Base-by-base conservation (phyloP, 78 protist species). In the Mastigamoeba balamuthi region DNA sequence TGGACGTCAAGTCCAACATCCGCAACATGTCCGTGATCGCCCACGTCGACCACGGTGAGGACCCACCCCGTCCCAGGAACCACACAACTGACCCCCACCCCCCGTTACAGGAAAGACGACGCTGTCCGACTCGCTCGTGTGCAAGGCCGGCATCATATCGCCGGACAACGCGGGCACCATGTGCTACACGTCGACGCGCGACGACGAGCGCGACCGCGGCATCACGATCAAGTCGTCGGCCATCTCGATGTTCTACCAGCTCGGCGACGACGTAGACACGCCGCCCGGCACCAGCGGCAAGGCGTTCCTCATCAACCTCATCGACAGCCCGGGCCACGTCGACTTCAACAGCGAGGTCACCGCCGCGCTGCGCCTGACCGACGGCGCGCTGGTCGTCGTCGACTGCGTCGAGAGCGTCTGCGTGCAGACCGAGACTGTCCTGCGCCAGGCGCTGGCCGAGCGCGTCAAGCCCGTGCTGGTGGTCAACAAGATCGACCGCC, bases 11-110 rank as follows among this genome's bases (percentile, higher is more conserved):
- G 52, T 67, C 75, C 63, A 88, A 93, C 82, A 97, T 97, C 80
- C 92, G 99, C 23, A 94, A 94, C 90, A 94, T 97, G 92, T 94
- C 96, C 48, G 97, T 94, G 69, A 96, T 96, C 76, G 98, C 98
- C 63, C 98, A 92, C 87, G 95, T 91, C 70, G 95, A 91, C 53
- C 92, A 87, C 92, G 66, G 66, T 58, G 29, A 27, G 66, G 36
- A n/a, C n/a, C n/a, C n/a, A n/a, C n/a, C n/a, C n/a, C n/a, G n/a
- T n/a, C n/a, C n/a, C n/a, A n/a, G n/a, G n/a, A n/a, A n/a, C n/a
- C n/a, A n/a, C n/a, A n/a, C n/a, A n/a, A n/a, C n/a, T n/a, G n/a
- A n/a, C n/a, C n/a, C n/a, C n/a, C n/a, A n/a, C n/a, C n/a, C n/a
- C n/a, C n/a, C n/a, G n/a, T n/a, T n/a, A n/a, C n/a, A n/a, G 96